These are phyloP conservation scores for Ilyonectria robusta DNA, from an alignment of 2,329 filamentous ascomycete genomes.

Conservation along the genomic window DNA sequence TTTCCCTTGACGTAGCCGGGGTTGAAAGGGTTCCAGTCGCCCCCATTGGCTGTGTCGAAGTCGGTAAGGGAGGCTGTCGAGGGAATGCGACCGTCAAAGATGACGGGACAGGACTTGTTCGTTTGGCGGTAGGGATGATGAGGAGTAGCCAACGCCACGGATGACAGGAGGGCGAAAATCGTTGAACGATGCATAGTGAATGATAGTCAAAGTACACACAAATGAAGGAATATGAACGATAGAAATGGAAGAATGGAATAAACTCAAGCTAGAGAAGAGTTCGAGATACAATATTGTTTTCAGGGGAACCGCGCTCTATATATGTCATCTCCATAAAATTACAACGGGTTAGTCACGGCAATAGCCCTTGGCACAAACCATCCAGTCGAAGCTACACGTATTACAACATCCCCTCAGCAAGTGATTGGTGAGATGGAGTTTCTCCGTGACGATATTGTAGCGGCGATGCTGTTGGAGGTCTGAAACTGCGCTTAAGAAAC, in stretches of 20 bases:
- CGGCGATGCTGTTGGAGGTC: not conserved
- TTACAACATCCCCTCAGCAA: not conserved
- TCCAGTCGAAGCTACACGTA: not conserved
- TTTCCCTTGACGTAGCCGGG: slow-evolving; percentile 67
- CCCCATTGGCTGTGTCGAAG: slow-evolving; percentile 59
- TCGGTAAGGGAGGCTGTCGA: slow-evolving; percentile 52
- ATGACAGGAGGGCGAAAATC: slow-evolving; percentile 35
- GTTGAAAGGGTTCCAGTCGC: slow-evolving; percentile 60
- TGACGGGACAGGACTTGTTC: slow-evolving; percentile 47
- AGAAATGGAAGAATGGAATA: slow-evolving; percentile 14
- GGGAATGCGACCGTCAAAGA: slow-evolving; percentile 64
- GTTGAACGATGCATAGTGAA: slow-evolving; percentile 37
- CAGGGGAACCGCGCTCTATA: not conserved
- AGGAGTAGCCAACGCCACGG: slow-evolving; percentile 38
- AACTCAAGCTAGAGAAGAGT: slow-evolving; percentile 9
- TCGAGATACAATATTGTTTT: not conserved
- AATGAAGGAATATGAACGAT: slow-evolving; percentile 34
- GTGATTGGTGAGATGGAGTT: slow-evolving; percentile 20
- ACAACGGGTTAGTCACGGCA: not conserved
- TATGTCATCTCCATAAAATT: not conserved
- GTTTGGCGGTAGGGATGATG: slow-evolving; percentile 16
- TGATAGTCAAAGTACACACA: slow-evolving; percentile 1
- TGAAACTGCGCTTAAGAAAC: slow-evolving; percentile 15
- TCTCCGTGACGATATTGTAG: slow-evolving; percentile 3
- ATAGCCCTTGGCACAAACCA: not conserved